Evolutionary conservation across 495 filamentous ascomycete species (phyloP).

Genomic region (Neurospora intermedia): DNA sequence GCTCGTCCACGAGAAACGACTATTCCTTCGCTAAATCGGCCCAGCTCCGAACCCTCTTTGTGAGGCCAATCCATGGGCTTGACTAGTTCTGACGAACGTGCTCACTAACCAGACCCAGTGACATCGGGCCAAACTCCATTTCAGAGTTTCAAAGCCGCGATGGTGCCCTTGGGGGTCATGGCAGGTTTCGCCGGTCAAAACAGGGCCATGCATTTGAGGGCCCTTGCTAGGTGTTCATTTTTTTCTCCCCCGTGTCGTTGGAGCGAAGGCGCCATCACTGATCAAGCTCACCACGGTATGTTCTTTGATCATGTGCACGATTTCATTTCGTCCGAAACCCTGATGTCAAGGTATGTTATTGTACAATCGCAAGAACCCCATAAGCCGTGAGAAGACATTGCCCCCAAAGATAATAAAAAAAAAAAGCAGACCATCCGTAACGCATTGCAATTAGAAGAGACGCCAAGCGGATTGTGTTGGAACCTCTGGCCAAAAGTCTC

Average conservation of each 20-base stretch:
- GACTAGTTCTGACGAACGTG: not conserved
- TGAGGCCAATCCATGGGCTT: not conserved
- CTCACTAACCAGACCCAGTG: not conserved
- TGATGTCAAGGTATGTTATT: constrained; percentile 57
- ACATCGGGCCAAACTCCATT: not conserved
- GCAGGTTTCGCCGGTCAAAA: not conserved
- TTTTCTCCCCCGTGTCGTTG: not conserved
- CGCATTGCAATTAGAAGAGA: constrained; percentile 60
- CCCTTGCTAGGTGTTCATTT: not conserved
- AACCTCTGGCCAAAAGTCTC: constrained; percentile 43
- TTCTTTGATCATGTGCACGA: constrained; percentile 47
- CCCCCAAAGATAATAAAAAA: constrained; percentile 41
- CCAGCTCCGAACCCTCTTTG: constrained; percentile 7
- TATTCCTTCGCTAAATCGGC: constrained; percentile 6
- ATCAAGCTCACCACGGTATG: not conserved
- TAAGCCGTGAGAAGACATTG: constrained; percentile 63
- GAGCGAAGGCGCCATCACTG: not conserved
- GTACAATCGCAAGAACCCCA: constrained; percentile 66
- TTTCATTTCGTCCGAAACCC: constrained; percentile 49
- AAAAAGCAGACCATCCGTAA: constrained; percentile 76
- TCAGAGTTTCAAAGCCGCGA: not conserved
- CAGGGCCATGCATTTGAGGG: not conserved
- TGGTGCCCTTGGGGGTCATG: not conserved
- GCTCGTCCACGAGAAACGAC: not conserved
- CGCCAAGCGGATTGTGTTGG: constrained; percentile 50